Evolutionary conservation across 2,329 filamentous ascomycete genomes (phyloP), one percentile per base, ranked within the genome.

Genomic region (Chrysoporthe deuterocubensis): DNA sequence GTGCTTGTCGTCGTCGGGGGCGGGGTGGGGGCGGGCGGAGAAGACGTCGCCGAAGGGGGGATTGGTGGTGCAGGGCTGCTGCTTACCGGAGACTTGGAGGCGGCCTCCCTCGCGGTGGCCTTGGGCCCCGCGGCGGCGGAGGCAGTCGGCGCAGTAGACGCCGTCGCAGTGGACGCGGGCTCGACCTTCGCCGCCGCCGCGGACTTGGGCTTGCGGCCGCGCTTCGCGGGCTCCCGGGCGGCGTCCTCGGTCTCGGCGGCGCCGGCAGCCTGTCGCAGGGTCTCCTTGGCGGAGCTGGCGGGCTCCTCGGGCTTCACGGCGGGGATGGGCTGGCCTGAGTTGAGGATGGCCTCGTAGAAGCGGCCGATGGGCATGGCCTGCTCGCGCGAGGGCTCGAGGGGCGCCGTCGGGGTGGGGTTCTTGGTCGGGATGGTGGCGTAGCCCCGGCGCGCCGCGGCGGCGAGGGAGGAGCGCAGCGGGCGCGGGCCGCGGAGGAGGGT

Each of bases 271-370:
- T 52, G 56, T 42, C 40, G 62, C 50, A 32, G 48, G 11, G 59
- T 37, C 44, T 67, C 62, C 54, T 69, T 69, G 81, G 79, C 7
- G 80, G 78, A n/a, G 75, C 77, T 2, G 82, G 81, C 0, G 82
- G 68, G 80, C 11, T 78, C 76, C 71, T 85, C 80, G 58, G 80
- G 80, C 72, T 85, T 85, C 46, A 75, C 72, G 9, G 76, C 72
- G 62, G 72, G 78, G 64, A 78, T 80, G 1, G 81, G 81, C 9
- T 80, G 77, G 0, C 84, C 83, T 4, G 78, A 78, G 61, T 81
- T 78, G 57, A 89, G 80, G 34, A 90, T 82, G n/a, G 80, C 76
- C 71, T 88, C 82, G 76, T 90, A 90, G 78, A 88, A 90, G 48
- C 79, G 75, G 0, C 87, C 87, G 0, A 89, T 78, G 0, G 87